A percentile compares a stretch with the other conserved stretches of the same genome.
These are phyloP conservation scores for Solanum neorickii DNA, from an alignment of 257 asterid species.

Conservation along the genomic window DNA sequence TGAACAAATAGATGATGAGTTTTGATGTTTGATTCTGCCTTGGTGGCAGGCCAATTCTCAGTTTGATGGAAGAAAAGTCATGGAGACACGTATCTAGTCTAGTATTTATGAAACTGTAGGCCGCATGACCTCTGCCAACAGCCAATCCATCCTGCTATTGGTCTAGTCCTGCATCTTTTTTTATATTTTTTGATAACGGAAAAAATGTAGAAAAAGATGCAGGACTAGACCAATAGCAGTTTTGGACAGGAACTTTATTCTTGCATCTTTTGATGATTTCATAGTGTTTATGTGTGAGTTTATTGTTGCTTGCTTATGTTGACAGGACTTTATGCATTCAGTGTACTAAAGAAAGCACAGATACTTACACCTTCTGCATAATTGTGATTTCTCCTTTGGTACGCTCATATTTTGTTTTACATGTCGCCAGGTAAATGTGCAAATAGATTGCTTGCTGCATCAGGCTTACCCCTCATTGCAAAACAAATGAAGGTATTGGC, in stretches of 20 bases:
- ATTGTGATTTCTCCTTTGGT: not conserved
- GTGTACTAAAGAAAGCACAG: not conserved
- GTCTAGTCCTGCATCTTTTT: not conserved
- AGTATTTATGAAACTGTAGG: not conserved
- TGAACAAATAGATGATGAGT: not conserved
- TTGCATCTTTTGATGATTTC: not conserved
- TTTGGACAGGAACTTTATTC: not conserved
- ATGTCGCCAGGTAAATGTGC: constrained; percentile 86
- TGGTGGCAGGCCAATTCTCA: not conserved
- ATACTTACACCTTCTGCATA: not conserved
- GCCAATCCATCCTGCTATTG: not conserved
- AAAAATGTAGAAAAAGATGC: too few relatives aligned
- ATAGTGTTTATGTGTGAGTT: not conserved
- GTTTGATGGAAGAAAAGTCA: not conserved
- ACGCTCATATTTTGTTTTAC: not conserved
- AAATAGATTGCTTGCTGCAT: constrained; percentile 71
- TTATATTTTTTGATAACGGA: not conserved
- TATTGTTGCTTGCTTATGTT: not conserved
- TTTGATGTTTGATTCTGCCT: not conserved
- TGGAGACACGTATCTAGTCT: not conserved
- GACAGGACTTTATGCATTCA: not conserved
- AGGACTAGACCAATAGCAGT: too few relatives aligned
- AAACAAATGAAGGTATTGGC: constrained; percentile 84
- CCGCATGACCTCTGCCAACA: not conserved
- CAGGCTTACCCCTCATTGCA: constrained; percentile 92